Base-by-base conservation (phyloP, 371 early-diverging fungal species). In the Mucor velutinosus region DNA sequence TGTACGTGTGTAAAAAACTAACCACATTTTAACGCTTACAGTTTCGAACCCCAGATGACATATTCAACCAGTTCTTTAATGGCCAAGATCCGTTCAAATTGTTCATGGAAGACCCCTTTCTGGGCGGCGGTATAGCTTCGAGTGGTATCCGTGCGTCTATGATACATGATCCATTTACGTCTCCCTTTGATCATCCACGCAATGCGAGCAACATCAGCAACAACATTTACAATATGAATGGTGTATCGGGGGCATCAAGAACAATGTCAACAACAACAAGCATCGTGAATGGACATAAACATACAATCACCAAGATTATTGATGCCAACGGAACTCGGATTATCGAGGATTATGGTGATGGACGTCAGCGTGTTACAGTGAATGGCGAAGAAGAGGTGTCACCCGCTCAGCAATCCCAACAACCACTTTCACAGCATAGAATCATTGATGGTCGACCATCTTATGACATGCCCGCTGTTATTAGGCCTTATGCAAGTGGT, bases 311-410 rank as follows among this genome's bases (percentile, higher is more conserved):
- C 25, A 66, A 62, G 19, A 70, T 70, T 25, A 19, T 49, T 11
- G 71, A 70, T 62, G 30, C 43, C 25, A 66, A 70, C 23, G 71
- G 71, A 8, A 58, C 58, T 7, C 55, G 53, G 7, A 37, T 70
- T 21, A 66, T 70, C 58, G 71, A 70, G 37, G 71, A 70, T 12
- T 70, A 62, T 23, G 71, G 66, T 17, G 51, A 70, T 66, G 71
- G 71, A 12, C 45, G 35, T 27, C 65, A 66, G 17, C 66, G 71
- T n/a, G 56, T 70, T 12, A 70, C 71, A 11, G 32, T 70, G 4
- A 70, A 70, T 51, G 71, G 71, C 14, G 39, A 53, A 15, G 70
- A 65, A 23, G 43, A 57, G 23, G 14, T 39, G 4, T 27, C 27
- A 11, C 53, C 53, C 12, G 12, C 53, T 14, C 45, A 59, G 14